Evolutionary conservation across 2,329 filamentous ascomycete genomes (phyloP).

Genomic region (Metarhizium brunneum): DNA sequence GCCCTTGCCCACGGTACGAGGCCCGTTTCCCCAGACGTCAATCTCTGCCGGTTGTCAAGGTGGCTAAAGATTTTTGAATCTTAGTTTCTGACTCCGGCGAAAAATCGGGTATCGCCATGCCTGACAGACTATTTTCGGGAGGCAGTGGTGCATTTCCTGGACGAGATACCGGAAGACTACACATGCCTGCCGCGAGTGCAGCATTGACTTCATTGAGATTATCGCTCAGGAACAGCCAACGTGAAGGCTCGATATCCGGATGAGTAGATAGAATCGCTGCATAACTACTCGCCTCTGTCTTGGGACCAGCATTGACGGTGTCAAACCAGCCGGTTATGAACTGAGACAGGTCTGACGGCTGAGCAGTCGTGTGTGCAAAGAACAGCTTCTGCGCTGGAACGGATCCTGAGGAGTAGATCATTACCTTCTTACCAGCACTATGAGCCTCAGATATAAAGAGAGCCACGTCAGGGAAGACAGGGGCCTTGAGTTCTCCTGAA

Average conservation of each 20-base stretch:
- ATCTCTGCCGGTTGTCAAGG: not conserved
- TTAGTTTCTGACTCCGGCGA: constrained; percentile 13
- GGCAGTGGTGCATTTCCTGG: constrained; percentile 61
- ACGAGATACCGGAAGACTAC: constrained; percentile 51
- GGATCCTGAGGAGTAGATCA: constrained; percentile 77
- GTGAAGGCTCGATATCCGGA: constrained; percentile 33
- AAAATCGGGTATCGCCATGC: constrained; percentile 26
- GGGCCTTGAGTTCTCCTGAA: constrained; percentile 58
- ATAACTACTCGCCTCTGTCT: constrained; percentile 61
- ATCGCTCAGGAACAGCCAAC: constrained; percentile 74
- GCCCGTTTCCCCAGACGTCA: not conserved
- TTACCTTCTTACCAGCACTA: constrained; percentile 44
- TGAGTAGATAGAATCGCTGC: constrained; percentile 43
- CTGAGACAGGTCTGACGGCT: constrained; percentile 48
- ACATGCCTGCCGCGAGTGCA: constrained; percentile 53
- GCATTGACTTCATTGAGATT: constrained; percentile 62
- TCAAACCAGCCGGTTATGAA: constrained; percentile 64
- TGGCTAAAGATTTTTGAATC: constrained; percentile 6
- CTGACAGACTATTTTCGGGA: constrained; percentile 31
- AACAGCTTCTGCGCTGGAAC: constrained; percentile 73
- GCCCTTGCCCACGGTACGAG: not conserved
- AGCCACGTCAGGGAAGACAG: constrained; percentile 67
- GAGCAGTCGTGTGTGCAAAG: constrained; percentile 56
- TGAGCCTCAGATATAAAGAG: constrained; percentile 53
- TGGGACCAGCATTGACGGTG: constrained; percentile 70